Evolutionary conservation across 2,329 filamentous ascomycete species (phyloP).

Genomic region (Westerdykella aurantiaca): DNA sequence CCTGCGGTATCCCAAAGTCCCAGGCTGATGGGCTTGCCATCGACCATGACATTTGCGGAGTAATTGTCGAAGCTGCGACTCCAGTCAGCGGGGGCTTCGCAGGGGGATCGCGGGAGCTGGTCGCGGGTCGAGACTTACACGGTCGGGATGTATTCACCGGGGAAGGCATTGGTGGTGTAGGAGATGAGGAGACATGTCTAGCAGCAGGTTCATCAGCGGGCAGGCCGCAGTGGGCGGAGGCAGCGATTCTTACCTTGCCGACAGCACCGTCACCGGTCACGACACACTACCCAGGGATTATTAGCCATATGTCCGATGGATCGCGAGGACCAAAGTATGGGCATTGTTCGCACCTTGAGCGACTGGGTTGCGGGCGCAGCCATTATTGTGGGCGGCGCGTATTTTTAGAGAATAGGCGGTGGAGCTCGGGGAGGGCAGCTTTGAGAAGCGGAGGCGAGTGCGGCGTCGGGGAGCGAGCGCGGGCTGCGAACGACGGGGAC

Average conservation of each 20-base stretch:
- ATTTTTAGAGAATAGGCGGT: conserved; percentile 19
- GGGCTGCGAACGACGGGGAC: conserved; percentile 7
- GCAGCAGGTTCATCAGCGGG: conserved; percentile 20
- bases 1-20: conserved; percentile 98
- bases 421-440: conserved; percentile 4
- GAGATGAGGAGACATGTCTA: conserved; percentile 99
- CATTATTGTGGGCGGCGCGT: conserved; percentile 39
- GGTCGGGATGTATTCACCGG: conserved; percentile 99
- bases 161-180: conserved; percentile 98
- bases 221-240: conserved; percentile 11
- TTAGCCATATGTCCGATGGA: conserved; percentile 13
- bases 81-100: conserved; percentile 18
- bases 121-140: conserved; percentile 58
- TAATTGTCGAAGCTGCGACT: conserved; percentile 86
- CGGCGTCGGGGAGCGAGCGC: conserved; percentile 8
- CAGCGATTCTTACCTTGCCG: conserved; percentile 67
- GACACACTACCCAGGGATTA: conserved; percentile 64
- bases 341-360: conserved; percentile 62
- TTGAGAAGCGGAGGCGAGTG: conserved; percentile 10
- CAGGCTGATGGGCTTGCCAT: conserved; percentile 94
- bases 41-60: conserved; percentile 97
- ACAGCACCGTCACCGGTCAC: conserved; percentile 99
- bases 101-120: neutral
- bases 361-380: conserved; percentile 87
- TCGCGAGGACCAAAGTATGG: neutral